phyloP scores from a whole-genome alignment of 805 yeast genomes.

The Ogataea ganodermae region DNA sequence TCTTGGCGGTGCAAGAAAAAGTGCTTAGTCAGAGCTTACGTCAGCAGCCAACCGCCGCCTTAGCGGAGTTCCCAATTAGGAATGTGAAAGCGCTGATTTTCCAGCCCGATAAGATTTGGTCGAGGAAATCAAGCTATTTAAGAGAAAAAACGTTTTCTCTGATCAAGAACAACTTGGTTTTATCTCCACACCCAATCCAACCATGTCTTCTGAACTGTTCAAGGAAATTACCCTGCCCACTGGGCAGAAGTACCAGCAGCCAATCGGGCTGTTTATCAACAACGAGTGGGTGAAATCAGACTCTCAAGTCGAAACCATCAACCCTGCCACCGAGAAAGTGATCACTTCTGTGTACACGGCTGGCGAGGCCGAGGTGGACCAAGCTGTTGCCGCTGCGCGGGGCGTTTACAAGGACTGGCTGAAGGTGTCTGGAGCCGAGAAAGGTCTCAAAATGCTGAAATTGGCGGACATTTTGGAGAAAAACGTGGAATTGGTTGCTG shows the following conservation, averaged over 20 bases:
- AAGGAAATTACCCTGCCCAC: conserved; percentile 40
- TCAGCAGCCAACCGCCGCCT: too few relatives aligned
- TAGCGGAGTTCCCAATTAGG: neutral
- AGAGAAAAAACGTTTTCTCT: too few relatives aligned
- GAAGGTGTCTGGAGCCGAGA: conserved; percentile 42
- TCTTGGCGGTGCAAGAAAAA: too few relatives aligned
- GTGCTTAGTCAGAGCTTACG: too few relatives aligned
- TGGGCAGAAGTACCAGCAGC: conserved; percentile 53
- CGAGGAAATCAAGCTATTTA: too few relatives aligned
- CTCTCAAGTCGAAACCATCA: conserved; percentile 42
- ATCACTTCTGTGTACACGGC: conserved; percentile 52
- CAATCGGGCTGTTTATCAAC: conserved; percentile 63
- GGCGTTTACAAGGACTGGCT: conserved; percentile 51
- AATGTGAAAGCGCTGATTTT: conserved; percentile 3
- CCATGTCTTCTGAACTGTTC: conserved; percentile 11
- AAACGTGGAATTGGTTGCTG: conserved; percentile 49
- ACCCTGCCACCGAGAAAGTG: conserved; percentile 52
- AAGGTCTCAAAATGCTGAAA: conserved; percentile 43
- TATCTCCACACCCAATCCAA: neutral
- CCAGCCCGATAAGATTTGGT: neutral
- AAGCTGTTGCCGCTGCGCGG: conserved; percentile 52
- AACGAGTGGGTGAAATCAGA: conserved; percentile 51
- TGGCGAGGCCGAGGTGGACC: conserved; percentile 47
- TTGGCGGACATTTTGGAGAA: conserved; percentile 54
- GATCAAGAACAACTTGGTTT: too few relatives aligned